Base-by-base conservation (phyloP, 2,329 filamentous ascomycete species). In the Emergomyces pasteurianus region DNA sequence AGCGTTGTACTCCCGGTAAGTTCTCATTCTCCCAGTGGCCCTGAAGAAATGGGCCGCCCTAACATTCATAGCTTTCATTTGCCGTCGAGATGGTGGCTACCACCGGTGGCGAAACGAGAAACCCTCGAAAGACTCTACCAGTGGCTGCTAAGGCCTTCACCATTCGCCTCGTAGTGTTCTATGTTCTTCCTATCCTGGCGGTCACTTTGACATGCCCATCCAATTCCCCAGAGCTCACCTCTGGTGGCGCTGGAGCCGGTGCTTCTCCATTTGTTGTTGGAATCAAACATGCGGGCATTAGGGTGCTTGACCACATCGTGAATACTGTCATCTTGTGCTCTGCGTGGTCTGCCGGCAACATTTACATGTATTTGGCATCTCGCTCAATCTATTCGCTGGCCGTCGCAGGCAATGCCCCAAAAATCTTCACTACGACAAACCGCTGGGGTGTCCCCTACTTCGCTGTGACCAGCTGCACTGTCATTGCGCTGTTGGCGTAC, bases 251-350 rank as follows among this genome's bases (percentile, higher is more conserved):
- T 12, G 71, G 71, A 43, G 73, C 69, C 3, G 77, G 76, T 4
- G 73, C 75, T 3, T 81, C 78, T 4, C 81, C 81, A 0, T 83
- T 79, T 71, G 80, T 81, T 46, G 80, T 83, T 56, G 79, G 78
- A 8, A 78, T 80, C 28, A 68, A 71, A 40, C 70, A 75, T 60
- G 72, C 76, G 0, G 75, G 77, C n/a, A 80, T 80, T 49, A 66
- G 65, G 10, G 73, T 68, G 16, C 64, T 75, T 1, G 68, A 67
- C 10, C 72, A 69, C 5, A 67, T 78, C 31, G 72, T 78, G 61
- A 77, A 78, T 63, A 74, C 71, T 14, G 67, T 73, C 10, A 69
- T 78, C 21, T 68, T 77, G 31, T 72, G 69, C 18, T 76, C 74
- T 3, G 75, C 75, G 12, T 75, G 73, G 69, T 78, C 75, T 1